Evolutionary conservation across 1,139 yeast species (phyloP), one percentile per base, ranked within the genome.

Genomic region (Arxiozyma telluris): DNA sequence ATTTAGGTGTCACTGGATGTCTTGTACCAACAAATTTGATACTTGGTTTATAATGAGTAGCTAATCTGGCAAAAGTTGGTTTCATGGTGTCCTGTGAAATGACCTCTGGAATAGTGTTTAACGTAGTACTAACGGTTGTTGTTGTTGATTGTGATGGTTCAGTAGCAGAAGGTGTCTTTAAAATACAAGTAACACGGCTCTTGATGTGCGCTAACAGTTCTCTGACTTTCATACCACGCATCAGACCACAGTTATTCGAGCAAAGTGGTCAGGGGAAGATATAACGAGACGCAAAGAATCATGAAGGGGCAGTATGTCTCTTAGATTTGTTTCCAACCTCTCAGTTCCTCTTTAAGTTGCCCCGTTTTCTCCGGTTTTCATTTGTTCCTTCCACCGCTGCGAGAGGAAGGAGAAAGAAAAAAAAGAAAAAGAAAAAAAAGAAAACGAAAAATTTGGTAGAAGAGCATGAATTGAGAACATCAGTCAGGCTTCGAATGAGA

Each of bases 1-100:
- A 21, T 34, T 34, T 41, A n/a, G 50, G 53, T 23, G 45, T 73
- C 5, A 60, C 43, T 1, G 67, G 62, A 47, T 64, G 68, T 50
- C 57, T 61, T 4, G 80, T 80, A 9, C 88, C 88, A 41, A 82
- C 79, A 62, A 83, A 83, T 66, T 80, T 82, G 64, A 83, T 83
- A 63, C 78, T 73, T 9, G 84, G 87, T 30, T 74, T 75, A 65
- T 79, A 45, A 30, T 45, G 47, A 23, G 47, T 45, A 20, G 41
- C 73, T 38, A 73, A 57, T 44, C 57, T 54, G 41, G 59, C 59
- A 22, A 62, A 54, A 3, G 72, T 59, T 20, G 68, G 62, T 59
- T 68, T 73, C 78, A 75, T 74, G 50, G 53, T 56, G 18, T 47
- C 49, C 39, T 52, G 53, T 25, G 20, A 34, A 12, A 34, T 15